These are phyloP conservation scores for Medicago truncatula DNA, from an alignment of 306 rosid species.

Conservation along the genomic window MtrunA17r5.0-ANR NC_053045.1:59235001-59235500, in stretches of 20 bases:
- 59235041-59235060: not conserved
- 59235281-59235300: slow-evolving; percentile 40
- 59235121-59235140: not conserved
- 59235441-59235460: slow-evolving; percentile 34
- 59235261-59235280: slow-evolving; percentile 39
- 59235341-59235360: slow-evolving; percentile 4
- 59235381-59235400: slow-evolving; percentile 23
- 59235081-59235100: not conserved
- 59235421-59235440: slow-evolving; percentile 25
- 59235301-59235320: not conserved
- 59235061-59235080: not conserved
- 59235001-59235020: not conserved
- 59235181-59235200: slow-evolving; percentile 57
- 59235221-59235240: slow-evolving; percentile 25
- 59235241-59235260: slow-evolving; percentile 10
- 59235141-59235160: not conserved
- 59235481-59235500: not conserved
- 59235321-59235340: not conserved
- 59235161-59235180: not conserved
- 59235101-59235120: too few species aligned
- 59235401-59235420: not conserved
- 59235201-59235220: slow-evolving; percentile 45
- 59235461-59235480: slow-evolving; percentile 15
- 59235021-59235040: not conserved
- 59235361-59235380: not conserved